Base-by-base conservation (phyloP, 768 basidiomycete species). In the Boletus pseudo-olivaceus region DNA sequence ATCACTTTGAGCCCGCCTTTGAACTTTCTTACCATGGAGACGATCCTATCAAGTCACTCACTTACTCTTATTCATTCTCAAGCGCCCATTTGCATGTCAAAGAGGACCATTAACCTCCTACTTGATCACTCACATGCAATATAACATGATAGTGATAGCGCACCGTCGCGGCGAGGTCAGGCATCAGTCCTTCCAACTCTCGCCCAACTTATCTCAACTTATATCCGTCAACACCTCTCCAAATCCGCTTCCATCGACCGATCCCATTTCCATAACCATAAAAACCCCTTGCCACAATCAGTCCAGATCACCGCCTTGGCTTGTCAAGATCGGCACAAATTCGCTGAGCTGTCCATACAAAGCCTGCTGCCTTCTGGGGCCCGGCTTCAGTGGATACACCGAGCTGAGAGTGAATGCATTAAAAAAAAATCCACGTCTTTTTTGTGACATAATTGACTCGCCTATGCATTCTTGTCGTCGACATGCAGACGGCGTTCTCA, bases 1-100 rank as follows among this genome's bases (percentile, higher is more conserved):
- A 58, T 63, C 64, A 34, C 62, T 47, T 47, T 47, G 42, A 37
- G 19, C 26, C 50, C 51, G 39, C 53, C 56, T 42, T 58, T 55
- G 29, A 63, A 34, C 58, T 38, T 57, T 58, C 62, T 67, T 56
- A 42, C 60, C 67, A 66, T 69, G 67, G 69, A 69, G 66, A 68
- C 68, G 44, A 33, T 54, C 39, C 55, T 51, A 46, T 47, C 47
- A 44, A 32, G 37, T 56, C 55, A 60, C 55, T 17, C 9, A n/a
- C 39, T 49, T 44, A 10, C 49, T 43, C 35, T 11, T 19, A 17
- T 27, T 41, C 58, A 55, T 50, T 44, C 38, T 26, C 38, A 14
- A 47, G 35, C 52, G 53, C 56, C 51, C 50, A 47, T 57, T 41
- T 48, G 15, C 47, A 43, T 38, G 12, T 39, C 43, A 39, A 37